These are phyloP conservation scores for Pseudoscleropodium purum DNA, from an alignment of 225 moss, liverwort and hornwort genomes.

Conservation along the genomic window DNA sequence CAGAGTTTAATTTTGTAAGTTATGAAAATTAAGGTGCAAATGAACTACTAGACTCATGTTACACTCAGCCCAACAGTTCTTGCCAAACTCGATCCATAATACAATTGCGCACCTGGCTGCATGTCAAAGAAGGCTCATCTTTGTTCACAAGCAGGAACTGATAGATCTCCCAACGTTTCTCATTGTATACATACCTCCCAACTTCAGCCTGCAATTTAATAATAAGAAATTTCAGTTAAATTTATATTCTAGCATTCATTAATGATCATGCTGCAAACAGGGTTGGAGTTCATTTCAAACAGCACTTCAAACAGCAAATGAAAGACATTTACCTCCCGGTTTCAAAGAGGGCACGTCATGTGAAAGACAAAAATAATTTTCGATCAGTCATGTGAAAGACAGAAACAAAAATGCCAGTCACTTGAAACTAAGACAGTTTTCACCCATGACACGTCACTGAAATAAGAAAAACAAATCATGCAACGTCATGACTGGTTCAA, in stretches of 20 bases:
- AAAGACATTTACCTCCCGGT: not conserved
- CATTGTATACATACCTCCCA: constrained; percentile 17
- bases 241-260: too few relatives aligned
- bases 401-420: not conserved
- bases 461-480: not conserved
- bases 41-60: not conserved
- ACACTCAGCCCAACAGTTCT: constrained; percentile 11
- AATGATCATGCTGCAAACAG: not conserved
- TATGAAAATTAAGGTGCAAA: too few relatives aligned
- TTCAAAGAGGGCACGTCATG: not conserved
- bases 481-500: not conserved
- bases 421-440: not conserved
- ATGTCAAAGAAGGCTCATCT: not conserved
- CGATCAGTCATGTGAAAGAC: not conserved
- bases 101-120: not conserved
- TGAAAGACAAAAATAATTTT: not conserved
- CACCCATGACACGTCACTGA: not conserved
- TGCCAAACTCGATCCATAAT: constrained; percentile 21
- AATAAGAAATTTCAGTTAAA: not conserved
- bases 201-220: constrained; percentile 9
- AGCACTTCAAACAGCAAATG: not conserved
- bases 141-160: constrained; percentile 21
- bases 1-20: not conserved
- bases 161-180: constrained; percentile 30
- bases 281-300: not conserved